A percentile compares a stretch with the other conserved stretches of the same genome.
Evolutionary conservation across 2,329 filamentous ascomycete genomes (phyloP).

Genomic region (Hymenoscyphus repandus): DNA sequence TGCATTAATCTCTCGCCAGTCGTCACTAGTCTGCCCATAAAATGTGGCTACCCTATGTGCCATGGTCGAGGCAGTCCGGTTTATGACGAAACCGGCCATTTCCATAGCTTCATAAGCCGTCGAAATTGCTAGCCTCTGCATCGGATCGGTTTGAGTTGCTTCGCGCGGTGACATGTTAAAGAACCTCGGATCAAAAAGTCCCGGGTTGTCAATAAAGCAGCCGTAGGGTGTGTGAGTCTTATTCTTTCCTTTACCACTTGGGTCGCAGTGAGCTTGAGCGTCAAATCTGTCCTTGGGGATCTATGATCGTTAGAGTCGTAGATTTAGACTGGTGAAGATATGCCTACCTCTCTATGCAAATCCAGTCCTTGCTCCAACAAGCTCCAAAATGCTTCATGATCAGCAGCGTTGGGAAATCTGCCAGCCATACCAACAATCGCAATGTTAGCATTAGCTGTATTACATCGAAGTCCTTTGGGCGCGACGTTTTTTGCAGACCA

Average conservation of each 20-base stretch:
- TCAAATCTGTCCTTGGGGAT: constrained; percentile 18
- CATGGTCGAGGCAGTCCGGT: constrained; percentile 33
- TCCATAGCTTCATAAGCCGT: constrained; percentile 76
- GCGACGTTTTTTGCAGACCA: too few species aligned
- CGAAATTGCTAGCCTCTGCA: constrained; percentile 67
- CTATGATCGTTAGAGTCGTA: too few species aligned
- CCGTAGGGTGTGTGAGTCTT: constrained; percentile 69
- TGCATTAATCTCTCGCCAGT: constrained; percentile 7
- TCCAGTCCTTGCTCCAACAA: background rate
- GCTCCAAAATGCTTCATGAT: background rate
- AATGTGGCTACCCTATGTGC: constrained; percentile 36
- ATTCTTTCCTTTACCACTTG: constrained; percentile 66
- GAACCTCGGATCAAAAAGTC: constrained; percentile 70
- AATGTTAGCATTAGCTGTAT: too few species aligned
- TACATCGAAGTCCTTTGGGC: too few species aligned
- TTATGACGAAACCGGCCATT: constrained; percentile 52
- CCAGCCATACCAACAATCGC: constrained; percentile 2
- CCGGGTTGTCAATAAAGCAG: constrained; percentile 65
- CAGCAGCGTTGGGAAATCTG: background rate
- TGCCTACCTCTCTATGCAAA: background rate
- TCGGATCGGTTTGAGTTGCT: constrained; percentile 71
- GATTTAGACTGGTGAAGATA: too few species aligned
- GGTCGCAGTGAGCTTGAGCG: constrained; percentile 50
- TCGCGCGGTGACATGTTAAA: constrained; percentile 82
- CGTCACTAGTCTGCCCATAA: constrained; percentile 7